Evolutionary conservation across 805 yeast genomes (phyloP).

Genomic region (Wickerhamomyces tratensis): DNA sequence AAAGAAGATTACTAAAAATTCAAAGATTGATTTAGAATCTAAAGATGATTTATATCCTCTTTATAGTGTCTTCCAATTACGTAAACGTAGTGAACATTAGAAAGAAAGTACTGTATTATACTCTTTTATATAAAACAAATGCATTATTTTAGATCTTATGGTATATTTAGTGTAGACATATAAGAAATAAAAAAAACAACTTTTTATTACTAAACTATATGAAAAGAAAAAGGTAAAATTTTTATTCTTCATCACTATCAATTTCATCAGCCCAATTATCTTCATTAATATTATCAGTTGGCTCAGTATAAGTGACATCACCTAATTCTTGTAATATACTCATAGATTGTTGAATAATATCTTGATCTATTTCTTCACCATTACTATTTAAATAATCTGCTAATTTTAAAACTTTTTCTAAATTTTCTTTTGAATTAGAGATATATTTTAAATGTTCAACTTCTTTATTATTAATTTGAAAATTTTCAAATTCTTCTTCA

Average conservation of each 20-base stretch:
- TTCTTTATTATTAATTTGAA: constrained; percentile 5
- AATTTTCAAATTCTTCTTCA: constrained; percentile 16
- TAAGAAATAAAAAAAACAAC: too few species aligned
- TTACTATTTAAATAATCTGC: background rate
- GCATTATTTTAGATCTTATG: too few species aligned
- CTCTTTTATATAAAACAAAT: too few species aligned
- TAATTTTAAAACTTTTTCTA: background rate
- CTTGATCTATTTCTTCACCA: constrained; percentile 42
- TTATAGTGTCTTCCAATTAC: constrained; percentile 39
- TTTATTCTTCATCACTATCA: constrained; percentile 23
- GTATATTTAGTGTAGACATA: too few species aligned
- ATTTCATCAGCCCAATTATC: constrained; percentile 47
- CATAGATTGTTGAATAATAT: constrained; percentile 43
- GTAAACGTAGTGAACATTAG: constrained; percentile 59
- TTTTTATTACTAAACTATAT: too few species aligned
- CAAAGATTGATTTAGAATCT: constrained; percentile 12
- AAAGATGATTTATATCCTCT: constrained; percentile 30
- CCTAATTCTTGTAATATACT: constrained; percentile 48
- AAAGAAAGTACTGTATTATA: constrained; percentile 2
- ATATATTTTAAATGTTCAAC: constrained; percentile 10
- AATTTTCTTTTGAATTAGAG: constrained; percentile 1
- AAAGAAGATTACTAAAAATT: constrained; percentile 6
- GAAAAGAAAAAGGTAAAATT: too few species aligned
- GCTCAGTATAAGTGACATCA: constrained; percentile 41
- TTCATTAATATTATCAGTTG: constrained; percentile 22